phyloP scores from a whole-genome alignment of 164 flowering plant genomes.

The Amborella trichopoda region DNA sequence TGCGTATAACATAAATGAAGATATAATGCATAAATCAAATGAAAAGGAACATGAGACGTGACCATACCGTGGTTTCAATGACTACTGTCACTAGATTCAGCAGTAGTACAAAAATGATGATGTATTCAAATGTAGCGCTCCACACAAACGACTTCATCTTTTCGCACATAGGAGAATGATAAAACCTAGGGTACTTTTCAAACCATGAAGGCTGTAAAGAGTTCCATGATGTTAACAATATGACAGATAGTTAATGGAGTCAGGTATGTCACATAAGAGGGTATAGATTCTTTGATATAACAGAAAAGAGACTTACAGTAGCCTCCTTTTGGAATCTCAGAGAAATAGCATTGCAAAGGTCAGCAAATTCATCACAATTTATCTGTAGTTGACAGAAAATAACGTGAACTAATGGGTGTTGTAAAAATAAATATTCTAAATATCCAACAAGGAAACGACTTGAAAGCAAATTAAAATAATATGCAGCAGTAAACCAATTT shows the following conservation, averaged over 20 bases:
- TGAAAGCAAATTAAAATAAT: no score
- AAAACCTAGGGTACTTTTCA: conserved; percentile 42
- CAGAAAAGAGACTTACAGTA: conserved; percentile 30
- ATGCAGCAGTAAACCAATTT: no score
- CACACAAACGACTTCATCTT: conserved; percentile 66
- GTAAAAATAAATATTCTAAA: no score
- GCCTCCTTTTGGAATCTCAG: conserved; percentile 75
- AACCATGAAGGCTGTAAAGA: conserved; percentile 71
- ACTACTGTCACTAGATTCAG: conserved; percentile 72
- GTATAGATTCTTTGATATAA: neutral
- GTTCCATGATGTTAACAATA: neutral
- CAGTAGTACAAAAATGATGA: conserved; percentile 48
- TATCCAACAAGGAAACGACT: no score
- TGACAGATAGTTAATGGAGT: neutral
- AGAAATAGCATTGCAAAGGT: conserved; percentile 85
- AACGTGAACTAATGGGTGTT: no score
- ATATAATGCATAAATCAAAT: no score
- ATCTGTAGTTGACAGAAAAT: no score
- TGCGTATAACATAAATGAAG: no score
- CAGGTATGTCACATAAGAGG: no score
- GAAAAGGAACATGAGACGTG: no score
- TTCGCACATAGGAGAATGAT: conserved; percentile 45
- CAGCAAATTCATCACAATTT: conserved; percentile 75
- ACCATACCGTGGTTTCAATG: conserved; percentile 91
- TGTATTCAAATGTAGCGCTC: conserved; percentile 60